Conservation (phyloP, 768 basidiomycete genomes). For the Naematelia aurantialba region DNA sequence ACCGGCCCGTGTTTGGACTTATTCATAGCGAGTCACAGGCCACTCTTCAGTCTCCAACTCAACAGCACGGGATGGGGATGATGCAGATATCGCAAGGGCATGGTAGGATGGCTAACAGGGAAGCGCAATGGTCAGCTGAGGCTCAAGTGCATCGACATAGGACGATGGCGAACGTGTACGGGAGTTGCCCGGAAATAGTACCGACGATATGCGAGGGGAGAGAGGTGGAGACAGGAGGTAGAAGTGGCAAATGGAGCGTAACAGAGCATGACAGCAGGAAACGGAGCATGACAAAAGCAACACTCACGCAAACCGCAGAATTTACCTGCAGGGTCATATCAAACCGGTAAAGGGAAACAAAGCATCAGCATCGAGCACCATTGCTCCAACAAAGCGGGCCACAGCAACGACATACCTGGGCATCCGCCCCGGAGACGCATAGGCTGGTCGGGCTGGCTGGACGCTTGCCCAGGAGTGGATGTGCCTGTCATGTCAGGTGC, state of each 20-base stretch:
- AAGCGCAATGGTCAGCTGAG: no score
- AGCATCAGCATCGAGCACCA: not conserved
- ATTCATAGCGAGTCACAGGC: not conserved
- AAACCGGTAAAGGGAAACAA: not conserved
- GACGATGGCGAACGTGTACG: no score
- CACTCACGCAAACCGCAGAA: slow-evolving; percentile 43
- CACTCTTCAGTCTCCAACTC: slow-evolving; percentile 5
- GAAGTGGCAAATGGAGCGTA: no score
- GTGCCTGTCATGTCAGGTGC: slow-evolving; percentile 9
- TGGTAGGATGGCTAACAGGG: slow-evolving; percentile 35
- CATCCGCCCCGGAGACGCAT: slow-evolving; percentile 42
- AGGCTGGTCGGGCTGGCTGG: slow-evolving; percentile 26
- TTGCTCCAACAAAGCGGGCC: not conserved
- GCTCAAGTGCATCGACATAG: no score
- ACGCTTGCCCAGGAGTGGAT: slow-evolving; percentile 1
- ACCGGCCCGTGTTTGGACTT: no score
- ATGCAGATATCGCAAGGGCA: slow-evolving; percentile 46
- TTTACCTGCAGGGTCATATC: slow-evolving; percentile 15
- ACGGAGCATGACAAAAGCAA: not conserved
- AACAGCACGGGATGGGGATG: slow-evolving; percentile 44
- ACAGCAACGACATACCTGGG: slow-evolving; percentile 24
- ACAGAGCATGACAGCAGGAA: no score
- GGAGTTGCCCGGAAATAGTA: no score
- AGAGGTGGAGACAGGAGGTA: no score
- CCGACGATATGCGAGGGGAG: no score